Percentiles rank a stretch among this genome's conserved stretches.
phyloP scores from a whole-genome alignment of 2,329 filamentous ascomycete species.

The Colletotrichum melonis region DNA sequence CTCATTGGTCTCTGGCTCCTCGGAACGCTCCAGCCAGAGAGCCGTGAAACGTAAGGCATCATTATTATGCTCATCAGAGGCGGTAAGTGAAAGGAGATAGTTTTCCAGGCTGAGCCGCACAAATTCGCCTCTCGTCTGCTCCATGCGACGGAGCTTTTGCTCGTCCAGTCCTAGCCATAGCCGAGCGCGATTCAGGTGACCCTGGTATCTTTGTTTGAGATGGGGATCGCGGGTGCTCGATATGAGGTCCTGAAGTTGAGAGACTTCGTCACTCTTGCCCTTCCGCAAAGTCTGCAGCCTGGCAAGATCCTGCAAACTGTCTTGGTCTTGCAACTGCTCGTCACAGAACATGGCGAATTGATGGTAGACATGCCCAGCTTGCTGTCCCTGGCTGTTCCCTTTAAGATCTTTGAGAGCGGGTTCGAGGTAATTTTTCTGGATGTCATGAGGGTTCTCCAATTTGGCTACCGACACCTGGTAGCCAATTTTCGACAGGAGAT shows the following conservation, averaged over 20 bases:
- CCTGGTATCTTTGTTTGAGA: slow-evolving; percentile 66
- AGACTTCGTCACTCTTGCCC: slow-evolving; percentile 84
- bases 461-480: slow-evolving; percentile 90
- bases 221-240: slow-evolving; percentile 62
- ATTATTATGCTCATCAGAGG: slow-evolving; percentile 89
- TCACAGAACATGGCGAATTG: slow-evolving; percentile 97
- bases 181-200: slow-evolving; percentile 77
- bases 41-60: slow-evolving; percentile 93
- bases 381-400: slow-evolving; percentile 72
- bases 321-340: slow-evolving; percentile 88
- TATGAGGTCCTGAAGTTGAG: slow-evolving; percentile 74
- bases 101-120: slow-evolving; percentile 92
- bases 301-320: slow-evolving; percentile 85
- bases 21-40: slow-evolving; percentile 90
- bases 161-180: slow-evolving; percentile 93
- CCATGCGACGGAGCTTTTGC: slow-evolving; percentile 83
- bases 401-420: slow-evolving; percentile 86
- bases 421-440: slow-evolving; percentile 86
- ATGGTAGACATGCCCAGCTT: slow-evolving; percentile 90
- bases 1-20: slow-evolving; percentile 80
- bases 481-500: slow-evolving; percentile 87
- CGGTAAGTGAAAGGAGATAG: slow-evolving; percentile 85
- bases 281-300: slow-evolving; percentile 83
- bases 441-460: slow-evolving; percentile 89
- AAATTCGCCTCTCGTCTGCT: slow-evolving; percentile 82